Percentiles rank a stretch among this genome's conserved stretches.
Conservation (phyloP, 2,329 filamentous ascomycete species). For the Elsinoe batatas region DNA sequence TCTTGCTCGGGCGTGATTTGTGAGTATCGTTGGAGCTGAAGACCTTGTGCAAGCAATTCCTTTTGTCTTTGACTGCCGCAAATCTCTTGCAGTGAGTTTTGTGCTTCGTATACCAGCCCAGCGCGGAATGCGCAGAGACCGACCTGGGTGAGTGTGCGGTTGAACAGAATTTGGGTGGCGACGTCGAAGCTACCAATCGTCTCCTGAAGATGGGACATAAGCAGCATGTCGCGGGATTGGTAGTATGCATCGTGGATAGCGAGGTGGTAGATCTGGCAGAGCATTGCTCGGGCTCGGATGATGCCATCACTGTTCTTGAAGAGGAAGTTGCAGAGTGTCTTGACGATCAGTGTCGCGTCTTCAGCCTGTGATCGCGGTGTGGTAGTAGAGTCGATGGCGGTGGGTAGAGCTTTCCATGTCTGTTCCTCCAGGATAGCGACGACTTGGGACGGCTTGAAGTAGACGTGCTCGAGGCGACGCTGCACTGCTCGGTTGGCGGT, state of each 20-base stretch:
- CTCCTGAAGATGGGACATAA: constrained; percentile 98
- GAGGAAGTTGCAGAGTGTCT: constrained; percentile 85
- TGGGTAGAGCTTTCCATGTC: constrained; percentile 73
- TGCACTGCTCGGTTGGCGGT: constrained; percentile 87
- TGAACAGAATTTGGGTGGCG: constrained; percentile 95
- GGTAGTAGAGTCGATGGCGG: constrained; percentile 63
- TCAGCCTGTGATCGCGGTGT: constrained; percentile 60
- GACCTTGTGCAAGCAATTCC: constrained; percentile 92
- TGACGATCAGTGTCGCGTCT: constrained; percentile 68
- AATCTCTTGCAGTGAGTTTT: constrained; percentile 95
- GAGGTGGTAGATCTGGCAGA: constrained; percentile 97
- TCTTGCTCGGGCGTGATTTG: constrained; percentile 97
- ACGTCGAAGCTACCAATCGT: constrained; percentile 95
- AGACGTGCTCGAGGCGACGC: constrained; percentile 90
- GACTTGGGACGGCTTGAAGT: constrained; percentile 96
- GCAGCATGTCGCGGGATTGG: constrained; percentile 95
- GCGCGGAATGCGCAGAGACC: constrained; percentile 97
- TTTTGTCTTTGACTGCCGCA: constrained; percentile 96
- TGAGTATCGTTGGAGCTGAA: constrained; percentile 94
- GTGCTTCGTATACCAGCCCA: constrained; percentile 91
- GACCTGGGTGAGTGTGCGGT: constrained; percentile 93
- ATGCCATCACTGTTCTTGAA: constrained; percentile 94
- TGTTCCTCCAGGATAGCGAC: constrained; percentile 90
- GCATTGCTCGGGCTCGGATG: constrained; percentile 89
- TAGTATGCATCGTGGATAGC: constrained; percentile 97